Evolutionary conservation across 2,329 filamentous ascomycete species (phyloP).

Genomic region (Penicillium palitans): DNA sequence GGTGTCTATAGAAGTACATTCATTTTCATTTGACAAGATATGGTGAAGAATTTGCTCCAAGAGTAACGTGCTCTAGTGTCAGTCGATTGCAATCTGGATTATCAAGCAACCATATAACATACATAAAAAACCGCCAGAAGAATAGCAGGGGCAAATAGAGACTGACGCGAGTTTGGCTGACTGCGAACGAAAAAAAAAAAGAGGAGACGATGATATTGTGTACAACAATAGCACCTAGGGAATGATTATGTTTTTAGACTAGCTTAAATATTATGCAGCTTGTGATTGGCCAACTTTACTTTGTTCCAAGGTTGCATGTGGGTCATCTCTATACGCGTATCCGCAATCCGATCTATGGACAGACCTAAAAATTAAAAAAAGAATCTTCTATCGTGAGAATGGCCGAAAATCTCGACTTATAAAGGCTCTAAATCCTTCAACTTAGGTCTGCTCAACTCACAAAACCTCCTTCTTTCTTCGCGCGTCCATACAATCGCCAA

Average conservation of each 20-base stretch:
- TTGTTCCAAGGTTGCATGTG: not conserved
- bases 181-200: not conserved
- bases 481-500: not conserved
- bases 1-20: no score
- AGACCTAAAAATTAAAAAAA: not conserved
- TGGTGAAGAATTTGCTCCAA: no score
- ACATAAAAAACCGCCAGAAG: not conserved
- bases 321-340: conserved; percentile 5
- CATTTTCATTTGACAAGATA: no score
- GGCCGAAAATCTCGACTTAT: not conserved
- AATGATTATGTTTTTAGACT: not conserved
- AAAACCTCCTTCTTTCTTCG: not conserved
- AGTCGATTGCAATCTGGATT: not conserved
- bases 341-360: not conserved
- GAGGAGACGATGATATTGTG: not conserved
- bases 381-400: not conserved
- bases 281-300: not conserved
- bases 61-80: no score
- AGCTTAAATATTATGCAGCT: not conserved
- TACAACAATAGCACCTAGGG: not conserved
- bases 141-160: not conserved
- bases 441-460: not conserved
- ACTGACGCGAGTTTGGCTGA: not conserved
- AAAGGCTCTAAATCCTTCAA: not conserved
- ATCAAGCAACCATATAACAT: not conserved